Evolutionary conservation across 2,329 filamentous ascomycete genomes (phyloP), one percentile per base, ranked within the genome.

Genomic region (Alternaria rosae): DNA sequence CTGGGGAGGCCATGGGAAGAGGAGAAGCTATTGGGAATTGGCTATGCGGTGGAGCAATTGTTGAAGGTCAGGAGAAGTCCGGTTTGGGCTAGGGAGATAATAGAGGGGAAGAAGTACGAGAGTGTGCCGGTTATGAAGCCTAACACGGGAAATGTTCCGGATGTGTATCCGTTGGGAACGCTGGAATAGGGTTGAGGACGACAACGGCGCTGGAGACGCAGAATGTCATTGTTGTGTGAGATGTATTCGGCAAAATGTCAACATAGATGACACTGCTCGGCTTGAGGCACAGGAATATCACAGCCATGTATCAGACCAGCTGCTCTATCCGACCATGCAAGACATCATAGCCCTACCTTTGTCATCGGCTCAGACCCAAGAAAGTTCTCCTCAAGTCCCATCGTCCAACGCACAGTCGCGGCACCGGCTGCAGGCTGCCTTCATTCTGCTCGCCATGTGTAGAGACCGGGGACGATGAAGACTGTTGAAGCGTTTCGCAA

Each of bases 1-100:
- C 70, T 91, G 59, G 87, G 88, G 0, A 69, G 80, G 61, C 83
- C 83, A 5, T 89, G 85, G 82, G 81, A 76, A 3, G 89, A 91
- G 67, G 79, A 79, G 41, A 82, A 81, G 66, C 72, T 89, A 62
- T 71, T 89, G 48, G 79, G 81, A 44, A 82, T 89, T 32, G 87
- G 85, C n/a, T 83, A 80, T 59, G 74, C 78, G 47, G 79, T 88
- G 25, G 84, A 86, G 68, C 72, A 77, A 45, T 67, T 86, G 47
- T 75, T 80, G 21, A 80, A 82, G 60, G 75, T 83, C 21, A 82
- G 86, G 61, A 82, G 69, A 67, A 74, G 80, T 61, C 87, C 87
- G 13, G 54, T 58, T 4, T 85, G 83, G 78, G 82, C 83, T 21
- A 79, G 74, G 62, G 64, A 76, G 54, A 71, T 64, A 1, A 78